Conservation (phyloP, 352 stramenopile genomes). For the Phytophthora colocasiae region DNA sequence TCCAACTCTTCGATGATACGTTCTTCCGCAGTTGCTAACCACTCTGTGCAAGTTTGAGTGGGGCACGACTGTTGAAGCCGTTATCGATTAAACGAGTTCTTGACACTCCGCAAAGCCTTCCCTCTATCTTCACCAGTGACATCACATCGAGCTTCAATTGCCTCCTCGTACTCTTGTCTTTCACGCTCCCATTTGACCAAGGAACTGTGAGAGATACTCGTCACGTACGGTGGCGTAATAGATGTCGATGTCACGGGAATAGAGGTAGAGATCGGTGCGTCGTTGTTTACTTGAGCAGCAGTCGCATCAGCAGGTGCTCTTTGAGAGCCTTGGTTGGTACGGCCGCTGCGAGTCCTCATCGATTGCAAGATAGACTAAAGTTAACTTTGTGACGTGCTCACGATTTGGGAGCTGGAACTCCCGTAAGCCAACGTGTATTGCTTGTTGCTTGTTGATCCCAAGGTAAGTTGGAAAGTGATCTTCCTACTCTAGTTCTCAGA, state of each 20-base stretch:
- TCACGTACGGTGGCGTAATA: constrained; percentile 14
- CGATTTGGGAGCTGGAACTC: too few species aligned
- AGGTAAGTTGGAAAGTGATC: too few species aligned
- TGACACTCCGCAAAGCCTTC: constrained; percentile 20
- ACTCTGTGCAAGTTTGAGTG: too few species aligned
- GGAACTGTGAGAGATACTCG: constrained; percentile 10
- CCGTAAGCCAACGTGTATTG: too few species aligned
- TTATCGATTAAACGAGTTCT: constrained; percentile 28
- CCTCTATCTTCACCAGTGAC: constrained; percentile 8
- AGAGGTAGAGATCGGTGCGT: neutral
- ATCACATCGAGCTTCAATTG: constrained; percentile 18
- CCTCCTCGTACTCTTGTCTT: constrained; percentile 26
- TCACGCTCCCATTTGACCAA: constrained; percentile 32
- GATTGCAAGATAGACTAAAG: constrained; percentile 7
- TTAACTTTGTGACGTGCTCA: neutral
- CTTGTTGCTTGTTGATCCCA: too few species aligned
- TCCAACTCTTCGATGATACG: constrained; percentile 15
- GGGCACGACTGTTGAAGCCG: too few species aligned
- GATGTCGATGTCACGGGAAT: constrained; percentile 12
- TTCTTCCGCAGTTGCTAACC: too few species aligned
- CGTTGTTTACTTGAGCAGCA: neutral
- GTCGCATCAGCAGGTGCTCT: neutral
- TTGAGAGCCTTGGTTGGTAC: neutral
- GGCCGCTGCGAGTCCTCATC: constrained; percentile 3
- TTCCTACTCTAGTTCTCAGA: too few species aligned